Base-by-base conservation (phyloP, 768 basidiomycete species). In the Amanita pallidorosea region DNA sequence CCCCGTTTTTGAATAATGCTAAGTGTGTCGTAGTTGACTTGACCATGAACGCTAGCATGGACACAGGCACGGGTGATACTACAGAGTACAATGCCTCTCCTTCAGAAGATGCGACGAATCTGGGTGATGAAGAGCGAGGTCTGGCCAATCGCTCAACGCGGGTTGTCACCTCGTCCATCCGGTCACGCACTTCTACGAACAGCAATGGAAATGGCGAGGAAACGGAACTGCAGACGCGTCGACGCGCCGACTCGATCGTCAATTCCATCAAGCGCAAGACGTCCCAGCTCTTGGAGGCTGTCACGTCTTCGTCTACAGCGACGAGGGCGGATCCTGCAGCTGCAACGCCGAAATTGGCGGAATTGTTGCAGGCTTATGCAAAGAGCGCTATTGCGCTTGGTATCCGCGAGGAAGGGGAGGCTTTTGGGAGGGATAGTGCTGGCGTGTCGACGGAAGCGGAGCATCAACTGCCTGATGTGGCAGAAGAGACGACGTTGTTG, bases 61-160 rank as follows among this genome's bases (percentile, higher is more conserved):
- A 67, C 13, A 54, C 65, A n/a, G 61, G 55, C 47, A 66, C 57
- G 49, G 66, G 51, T 46, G 72, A 67, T 66, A 55, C 54, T 15
- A 58, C 73, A 66, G 64, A 70, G 68, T 56, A 72, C 60, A 46
- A 52, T 3, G 59, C 66, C 4, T 58, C 67, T 11, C 46, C 65
- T 4, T 56, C 63, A 2, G 69, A 73, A 9, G 70, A 70, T 20
- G 63, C 65, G 8, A 58, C 68, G 12, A 76, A 77, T 51, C 56
- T 80, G 11, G 70, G 65, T 0, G 87, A 89, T 56, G 86, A 87
- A 65, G 89, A 93, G 60, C 83, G 75, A 15, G 87, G 75, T 0
- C 64, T 83, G 23, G 63, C 52, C 25, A 61, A 36, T 7, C 54
- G 46, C 33, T 62, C 46, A 45, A 55, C 61, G 18, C 62, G 59